Base-by-base conservation (phyloP, 768 basidiomycete species). In the Pleurotus tuber-regium region DNA sequence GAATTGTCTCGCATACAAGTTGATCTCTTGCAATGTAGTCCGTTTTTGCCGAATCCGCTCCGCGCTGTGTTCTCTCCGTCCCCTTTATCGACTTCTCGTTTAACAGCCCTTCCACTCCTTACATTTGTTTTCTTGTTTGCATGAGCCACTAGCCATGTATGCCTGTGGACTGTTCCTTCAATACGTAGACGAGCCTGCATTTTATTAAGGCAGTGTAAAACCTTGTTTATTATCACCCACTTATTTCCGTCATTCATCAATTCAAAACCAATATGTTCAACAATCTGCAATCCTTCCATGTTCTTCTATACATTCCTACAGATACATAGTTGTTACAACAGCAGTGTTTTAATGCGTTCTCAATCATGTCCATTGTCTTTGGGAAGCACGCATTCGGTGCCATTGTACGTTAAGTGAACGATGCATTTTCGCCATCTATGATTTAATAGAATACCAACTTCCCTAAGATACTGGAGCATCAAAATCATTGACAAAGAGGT, bases 231-330 rank as follows among this genome's bases (percentile, higher is more conserved):
- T 48, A 48, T 35, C 31, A 31, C 28, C 18, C 31, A 28, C 28
- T 29, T 26, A 25, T n/a, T 26, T 40, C 21, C 8, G n/a, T 40
- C 38, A 10, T 25, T 33, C 46, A 33, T 35, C 46, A 48, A 48
- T 35, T 31, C 31, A 48, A 48, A 48, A 48, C 46, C 46, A 48
- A 33, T 48, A 36, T 48, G 46, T 48, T 48, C 46, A 48, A 48
- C 46, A 48, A 48, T 48, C 31, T 18, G 35, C 35, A 16, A 19
- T 31, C 21, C 23, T 18, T 30, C n/a, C 43, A 16, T 18, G n/a
- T 29, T 46, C 24, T 26, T 46, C 29, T 46, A n/a, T n/a, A 16
- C 26, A 21, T 29, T 26, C 28, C 19, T 26, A 46, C 24, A 46
- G 19, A 21, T 16, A 46, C 25, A 19, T 25, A 25, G 23, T 55